Evolutionary conservation across 164 flowering plant species (phyloP).

Genomic region (Nelumbo lutea): DNA sequence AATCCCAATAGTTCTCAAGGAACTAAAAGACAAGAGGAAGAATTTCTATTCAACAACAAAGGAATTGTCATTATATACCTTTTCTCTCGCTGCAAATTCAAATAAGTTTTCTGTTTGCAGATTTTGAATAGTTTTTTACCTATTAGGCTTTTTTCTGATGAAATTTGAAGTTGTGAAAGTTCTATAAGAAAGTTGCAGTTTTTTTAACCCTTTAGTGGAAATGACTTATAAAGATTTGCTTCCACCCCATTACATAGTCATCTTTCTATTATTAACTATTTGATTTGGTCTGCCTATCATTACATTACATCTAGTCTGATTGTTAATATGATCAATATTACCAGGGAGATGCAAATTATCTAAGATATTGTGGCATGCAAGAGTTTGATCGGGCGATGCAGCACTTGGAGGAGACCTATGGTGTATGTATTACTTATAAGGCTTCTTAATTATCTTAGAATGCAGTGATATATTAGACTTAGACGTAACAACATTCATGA

Average conservation of each 20-base stretch:
- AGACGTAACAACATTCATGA: neutral
- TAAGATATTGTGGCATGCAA: constrained; percentile 90
- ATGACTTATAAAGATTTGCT: too few species aligned
- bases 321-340: constrained; percentile 9
- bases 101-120: too few species aligned
- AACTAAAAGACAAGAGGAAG: too few species aligned
- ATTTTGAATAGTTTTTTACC: too few species aligned
- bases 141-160: neutral
- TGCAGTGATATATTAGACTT: neutral
- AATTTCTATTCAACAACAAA: too few species aligned
- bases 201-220: too few species aligned
- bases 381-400: constrained; percentile 98
- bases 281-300: neutral
- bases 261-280: neutral
- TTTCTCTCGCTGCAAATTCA: too few species aligned
- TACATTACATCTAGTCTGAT: neutral
- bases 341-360: constrained; percentile 89
- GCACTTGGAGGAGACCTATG: constrained; percentile 74
- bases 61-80: too few species aligned
- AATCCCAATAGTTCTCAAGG: too few species aligned
- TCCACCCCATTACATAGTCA: too few species aligned
- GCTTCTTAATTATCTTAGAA: neutral
- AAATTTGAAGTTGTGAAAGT: neutral
- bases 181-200: too few species aligned
- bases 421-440: constrained; percentile 44